Evolutionary conservation across 1,139 yeast genomes (phyloP), one percentile per base, ranked within the genome.

Genomic region (Lipomyces yarrowii): DNA sequence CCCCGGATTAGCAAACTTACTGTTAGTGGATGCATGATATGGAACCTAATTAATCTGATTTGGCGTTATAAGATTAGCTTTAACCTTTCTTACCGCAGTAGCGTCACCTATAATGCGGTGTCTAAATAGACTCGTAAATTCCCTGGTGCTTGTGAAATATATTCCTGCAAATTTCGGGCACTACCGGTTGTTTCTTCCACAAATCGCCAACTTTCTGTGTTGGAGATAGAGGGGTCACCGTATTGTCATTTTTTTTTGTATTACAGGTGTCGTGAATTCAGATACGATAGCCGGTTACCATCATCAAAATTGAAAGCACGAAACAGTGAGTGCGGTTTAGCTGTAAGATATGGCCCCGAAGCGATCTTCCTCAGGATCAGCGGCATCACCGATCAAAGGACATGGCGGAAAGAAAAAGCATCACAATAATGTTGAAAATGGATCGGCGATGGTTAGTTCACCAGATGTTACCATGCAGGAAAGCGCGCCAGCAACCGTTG

Each of bases 281-380:
- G 18, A 18, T 18, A 15, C 21, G 48, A 42, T 42, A n/a, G 11
- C 48, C 21, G 8, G 8, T 42, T n/a, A 18, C 48, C n/a, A 18
- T 4, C 30, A 26, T 4, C 21, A 5, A 21, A 8, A 42, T 42
- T 42, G 4, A 15, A 8, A 8, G 21, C 48, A 42, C 48, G 21
- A 6, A 42, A n/a, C n/a, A n/a, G 18, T n/a, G n/a, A 42, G 48
- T 42, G 21, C 15, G 42, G 42, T 37, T 11, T 3, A n/a, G 11
- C 57, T 30, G 23, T 32, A 15, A 21, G 35, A 30, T 23, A 56
- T 56, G 58, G 48, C 58, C 18, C 58, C 58, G 48, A 56, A 56
- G 23, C 35, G 58, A 56, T 10, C 58, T 26, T 10, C 48, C 48
- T 35, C 58, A 7, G 58, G 46, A 48, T 23, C 48, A 10, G 46